These are phyloP conservation scores for Flaveria brownii DNA, from an alignment of 129 eudicot species.

Conservation along the genomic window DNA sequence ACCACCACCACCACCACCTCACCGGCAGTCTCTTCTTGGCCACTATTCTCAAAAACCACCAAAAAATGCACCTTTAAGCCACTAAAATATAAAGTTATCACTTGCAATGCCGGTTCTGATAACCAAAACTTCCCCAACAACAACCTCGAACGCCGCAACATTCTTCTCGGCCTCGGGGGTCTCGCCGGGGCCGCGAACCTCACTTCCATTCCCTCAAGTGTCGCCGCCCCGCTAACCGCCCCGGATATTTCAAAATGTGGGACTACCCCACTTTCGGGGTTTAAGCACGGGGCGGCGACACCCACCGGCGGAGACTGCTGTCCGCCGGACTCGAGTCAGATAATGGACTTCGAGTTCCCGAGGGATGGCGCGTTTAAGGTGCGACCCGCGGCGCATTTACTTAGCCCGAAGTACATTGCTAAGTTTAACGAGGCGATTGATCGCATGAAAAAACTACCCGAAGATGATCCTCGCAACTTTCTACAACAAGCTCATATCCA, in stretches of 20 bases:
- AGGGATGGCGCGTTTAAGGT: conserved; percentile 24
- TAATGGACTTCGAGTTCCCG: conserved; percentile 38
- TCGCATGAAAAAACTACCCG: conserved; percentile 50
- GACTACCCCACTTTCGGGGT: conserved; percentile 23
- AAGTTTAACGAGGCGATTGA: conserved; percentile 42
- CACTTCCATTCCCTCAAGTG: neutral
- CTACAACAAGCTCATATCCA: conserved; percentile 60
- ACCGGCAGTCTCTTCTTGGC: conserved; percentile 21
- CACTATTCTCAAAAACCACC: conserved; percentile 30
- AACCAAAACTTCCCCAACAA: neutral
- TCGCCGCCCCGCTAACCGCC: conserved; percentile 44
- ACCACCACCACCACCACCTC: conserved; percentile 26
- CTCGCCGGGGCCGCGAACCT: conserved; percentile 35
- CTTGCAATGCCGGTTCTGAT: conserved; percentile 27
- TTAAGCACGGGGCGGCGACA: conserved; percentile 17
- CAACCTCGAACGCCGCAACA: conserved; percentile 34
- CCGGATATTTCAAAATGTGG: conserved; percentile 47
- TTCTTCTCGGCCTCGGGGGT: conserved; percentile 52
- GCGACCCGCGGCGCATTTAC: conserved; percentile 49
- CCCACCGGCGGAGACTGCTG: conserved; percentile 43
- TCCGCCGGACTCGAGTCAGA: conserved; percentile 36
- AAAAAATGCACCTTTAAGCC: conserved; percentile 23
- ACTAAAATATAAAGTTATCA: conserved; percentile 27
- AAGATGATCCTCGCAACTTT: conserved; percentile 49
- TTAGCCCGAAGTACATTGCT: conserved; percentile 29